These are phyloP conservation scores for Microdochium paspali DNA, from an alignment of 2,329 filamentous ascomycete species.

Conservation along the genomic window DNA sequence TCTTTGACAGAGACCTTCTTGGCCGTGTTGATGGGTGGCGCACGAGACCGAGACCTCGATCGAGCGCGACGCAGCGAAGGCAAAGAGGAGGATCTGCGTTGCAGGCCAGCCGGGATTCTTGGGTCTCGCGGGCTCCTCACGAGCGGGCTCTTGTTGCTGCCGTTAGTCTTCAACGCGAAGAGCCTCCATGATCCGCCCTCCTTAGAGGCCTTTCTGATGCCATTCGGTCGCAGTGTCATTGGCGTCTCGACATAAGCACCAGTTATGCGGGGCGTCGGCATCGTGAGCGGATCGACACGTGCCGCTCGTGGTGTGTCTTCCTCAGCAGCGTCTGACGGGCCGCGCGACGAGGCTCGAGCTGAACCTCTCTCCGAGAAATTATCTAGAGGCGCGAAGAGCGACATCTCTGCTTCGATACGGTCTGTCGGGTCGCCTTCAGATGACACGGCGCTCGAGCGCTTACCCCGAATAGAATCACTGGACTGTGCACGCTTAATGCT, in stretches of 20 bases:
- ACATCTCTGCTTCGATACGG: constrained; percentile 46
- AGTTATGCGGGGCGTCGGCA: constrained; percentile 43
- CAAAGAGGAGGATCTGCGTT: constrained; percentile 12
- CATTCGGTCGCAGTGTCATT: constrained; percentile 31
- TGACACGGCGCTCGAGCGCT: constrained; percentile 33
- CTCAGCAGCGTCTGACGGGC: constrained; percentile 19
- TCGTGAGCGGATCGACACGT: constrained; percentile 33
- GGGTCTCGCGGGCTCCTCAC: constrained; percentile 5
- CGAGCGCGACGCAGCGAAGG: constrained; percentile 21
- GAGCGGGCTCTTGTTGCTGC: constrained; percentile 1
- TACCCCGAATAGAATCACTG: constrained; percentile 36
- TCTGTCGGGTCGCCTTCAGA: constrained; percentile 46
- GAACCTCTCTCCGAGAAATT: constrained; percentile 48
- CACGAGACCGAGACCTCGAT: constrained; percentile 33
- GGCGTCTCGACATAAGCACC: constrained; percentile 51
- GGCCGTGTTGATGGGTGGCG: constrained; percentile 42
- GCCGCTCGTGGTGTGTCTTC: constrained; percentile 38
- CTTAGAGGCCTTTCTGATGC: constrained; percentile 3
- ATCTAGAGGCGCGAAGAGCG: constrained; percentile 44
- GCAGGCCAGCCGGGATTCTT: constrained; percentile 3
- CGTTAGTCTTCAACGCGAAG: not conserved
- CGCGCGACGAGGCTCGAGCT: constrained; percentile 38
- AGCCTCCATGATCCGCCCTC: not conserved
- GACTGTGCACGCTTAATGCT: constrained; percentile 33
- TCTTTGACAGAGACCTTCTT: constrained; percentile 44